A percentile compares a stretch with the other conserved stretches of the same genome.
These are phyloP conservation scores for Pichia sp. DNA, from an alignment of 1,139 yeast species.

Conservation along the genomic window DNA sequence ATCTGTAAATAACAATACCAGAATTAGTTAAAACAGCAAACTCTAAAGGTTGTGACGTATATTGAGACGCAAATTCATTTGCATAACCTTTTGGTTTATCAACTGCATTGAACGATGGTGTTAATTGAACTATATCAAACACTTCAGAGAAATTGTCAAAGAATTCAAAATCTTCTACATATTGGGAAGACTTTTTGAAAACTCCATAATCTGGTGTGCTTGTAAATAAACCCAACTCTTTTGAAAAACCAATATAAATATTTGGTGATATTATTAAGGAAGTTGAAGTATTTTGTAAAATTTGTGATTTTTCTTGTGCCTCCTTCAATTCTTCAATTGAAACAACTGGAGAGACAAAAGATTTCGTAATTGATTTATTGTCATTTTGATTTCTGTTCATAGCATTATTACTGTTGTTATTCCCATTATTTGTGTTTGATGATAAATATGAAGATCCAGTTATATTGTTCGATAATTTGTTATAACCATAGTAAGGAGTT, in stretches of 20 bases:
- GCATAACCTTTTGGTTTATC: slow-evolving; percentile 72
- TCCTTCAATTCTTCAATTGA: slow-evolving; percentile 27
- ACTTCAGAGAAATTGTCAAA: slow-evolving; percentile 54
- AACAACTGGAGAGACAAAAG: slow-evolving; percentile 18
- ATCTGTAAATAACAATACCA: slow-evolving; percentile 70
- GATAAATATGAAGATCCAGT: background rate
- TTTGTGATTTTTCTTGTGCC: slow-evolving; percentile 29
- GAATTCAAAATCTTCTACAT: slow-evolving; percentile 79
- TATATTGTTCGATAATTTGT: background rate
- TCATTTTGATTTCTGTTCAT: background rate
- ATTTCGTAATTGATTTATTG: slow-evolving; percentile 23
- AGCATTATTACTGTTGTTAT: background rate
- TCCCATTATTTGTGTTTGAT: background rate
- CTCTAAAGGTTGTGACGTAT: slow-evolving; percentile 53
- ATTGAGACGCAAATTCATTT: slow-evolving; percentile 81
- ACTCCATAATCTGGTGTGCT: slow-evolving; percentile 82
- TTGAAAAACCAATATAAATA: slow-evolving; percentile 48
- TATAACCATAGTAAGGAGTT: background rate
- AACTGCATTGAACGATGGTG: slow-evolving; percentile 67
- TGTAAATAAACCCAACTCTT: slow-evolving; percentile 50
- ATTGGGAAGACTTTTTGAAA: slow-evolving; percentile 60
- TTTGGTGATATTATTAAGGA: slow-evolving; percentile 73
- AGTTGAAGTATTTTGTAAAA: slow-evolving; percentile 42
- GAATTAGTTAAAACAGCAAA: slow-evolving; percentile 77
- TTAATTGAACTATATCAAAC: slow-evolving; percentile 65